Evolutionary conservation across 805 yeast genomes (phyloP), one percentile per base, ranked within the genome.

Genomic region (Candida tammaniensis): DNA sequence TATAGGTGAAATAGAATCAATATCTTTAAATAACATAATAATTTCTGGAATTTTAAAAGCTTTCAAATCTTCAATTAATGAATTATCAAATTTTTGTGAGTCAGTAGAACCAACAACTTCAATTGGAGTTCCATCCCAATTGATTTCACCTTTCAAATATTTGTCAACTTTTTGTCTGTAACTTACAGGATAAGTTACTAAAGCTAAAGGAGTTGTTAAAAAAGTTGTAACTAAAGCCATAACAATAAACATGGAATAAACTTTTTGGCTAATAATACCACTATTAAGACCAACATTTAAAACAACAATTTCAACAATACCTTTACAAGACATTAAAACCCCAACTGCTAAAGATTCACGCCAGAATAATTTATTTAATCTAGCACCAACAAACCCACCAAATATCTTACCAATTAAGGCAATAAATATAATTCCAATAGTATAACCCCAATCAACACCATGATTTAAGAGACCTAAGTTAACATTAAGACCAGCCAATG

Each of bases 251-350:
- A 85, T 85, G 12, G 89, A 80, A 54, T 76, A 85, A 1, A 80
- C 78, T 41, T 74, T 77, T 37, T 70, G 68, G 4, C 78, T 65
- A 32, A 85, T 76, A 35, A 85, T 85, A 0, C 75, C 74, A 4
- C 93, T 83, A 41, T 74, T 78, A 36, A 83, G 66, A 31, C 95
- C 95, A 16, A 82, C 78, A 26, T 76, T 78, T 44, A 84, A 64
- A 14, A 84, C 93, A 26, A 84, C 89, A 53, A 84, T 80, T 57
- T 84, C 94, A 16, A 84, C 93, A 43, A 84, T 82, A 57, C 95
- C 95, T 57, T 85, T 85, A 69, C 95, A 85, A 5, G 91, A 82
- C 93, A 85, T 85, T 46, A 85, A 65, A 16, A 82, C 73, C 34
- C 94, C 95, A 24, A 83, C 91, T 2, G 89, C 69, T 22, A 79